Evolutionary conservation across 2,329 filamentous ascomycete species (phyloP).

Genomic region (Hypoxylon sp.): DNA sequence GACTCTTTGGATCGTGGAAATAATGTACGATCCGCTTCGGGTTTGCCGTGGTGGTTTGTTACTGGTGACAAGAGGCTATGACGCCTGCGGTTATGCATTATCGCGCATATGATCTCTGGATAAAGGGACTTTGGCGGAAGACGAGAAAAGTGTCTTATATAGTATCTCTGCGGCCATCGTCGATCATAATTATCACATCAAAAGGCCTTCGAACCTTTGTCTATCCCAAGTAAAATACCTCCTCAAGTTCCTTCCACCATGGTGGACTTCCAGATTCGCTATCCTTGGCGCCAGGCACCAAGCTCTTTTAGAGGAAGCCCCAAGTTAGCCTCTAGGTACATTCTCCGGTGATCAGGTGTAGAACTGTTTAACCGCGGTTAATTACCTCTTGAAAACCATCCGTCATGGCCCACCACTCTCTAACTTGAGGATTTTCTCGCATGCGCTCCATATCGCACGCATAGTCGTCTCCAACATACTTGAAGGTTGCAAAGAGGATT

Average conservation of each 20-base stretch:
- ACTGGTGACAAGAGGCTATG: not conserved
- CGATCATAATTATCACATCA: not conserved
- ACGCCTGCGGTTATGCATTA: not conserved
- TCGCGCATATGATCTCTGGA: not conserved
- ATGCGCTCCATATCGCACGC: conserved; percentile 82
- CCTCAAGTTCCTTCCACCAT: conserved; percentile 78
- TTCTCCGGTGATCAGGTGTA: not conserved
- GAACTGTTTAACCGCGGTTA: conserved; percentile 45
- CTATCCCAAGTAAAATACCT: conserved; percentile 72
- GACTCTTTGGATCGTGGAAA: conserved; percentile 51
- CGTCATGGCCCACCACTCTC: conserved; percentile 86
- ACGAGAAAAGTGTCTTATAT: conserved; percentile 4
- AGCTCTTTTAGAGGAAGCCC: conserved; percentile 43
- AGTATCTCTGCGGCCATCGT: not conserved
- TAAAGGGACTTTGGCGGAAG: not conserved
- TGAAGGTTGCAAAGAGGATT: conserved; percentile 81
- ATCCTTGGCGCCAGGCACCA: conserved; percentile 70
- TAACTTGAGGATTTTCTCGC: conserved; percentile 77
- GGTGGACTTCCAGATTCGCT: conserved; percentile 70
- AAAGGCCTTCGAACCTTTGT: not conserved
- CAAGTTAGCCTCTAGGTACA: conserved; percentile 6
- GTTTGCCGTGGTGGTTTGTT: not conserved
- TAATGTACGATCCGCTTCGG: conserved; percentile 18
- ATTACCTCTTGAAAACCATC: conserved; percentile 77
- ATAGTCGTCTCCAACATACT: conserved; percentile 80